These are phyloP conservation scores for Rhodosporidiobolus sp. DNA, from an alignment of 768 basidiomycete species.

Conservation along the genomic window DNA sequence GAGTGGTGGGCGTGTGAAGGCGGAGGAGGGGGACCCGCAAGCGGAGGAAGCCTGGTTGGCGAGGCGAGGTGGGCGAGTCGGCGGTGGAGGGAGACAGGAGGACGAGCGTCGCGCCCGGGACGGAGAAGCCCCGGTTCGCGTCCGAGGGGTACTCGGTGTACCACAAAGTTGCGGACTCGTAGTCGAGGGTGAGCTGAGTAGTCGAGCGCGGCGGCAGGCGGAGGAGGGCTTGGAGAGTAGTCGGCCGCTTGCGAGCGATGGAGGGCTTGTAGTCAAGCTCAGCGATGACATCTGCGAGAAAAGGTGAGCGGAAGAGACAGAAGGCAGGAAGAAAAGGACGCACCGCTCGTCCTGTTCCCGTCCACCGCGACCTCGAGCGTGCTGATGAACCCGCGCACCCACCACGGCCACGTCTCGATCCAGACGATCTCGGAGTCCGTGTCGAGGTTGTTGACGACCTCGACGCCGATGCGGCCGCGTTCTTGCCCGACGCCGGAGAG, in stretches of 20 bases:
- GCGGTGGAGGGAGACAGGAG: conserved; percentile 43
- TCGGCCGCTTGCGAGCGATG: conserved; percentile 67
- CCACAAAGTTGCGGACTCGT: conserved; percentile 77
- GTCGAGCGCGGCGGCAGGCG: conserved; percentile 67
- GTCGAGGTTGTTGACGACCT: conserved; percentile 57
- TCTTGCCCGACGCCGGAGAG: conserved; percentile 73
- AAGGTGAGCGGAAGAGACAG: neutral
- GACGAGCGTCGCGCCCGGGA: conserved; percentile 71
- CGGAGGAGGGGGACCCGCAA: conserved; percentile 43
- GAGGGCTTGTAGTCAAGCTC: conserved; percentile 67
- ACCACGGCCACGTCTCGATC: conserved; percentile 90
- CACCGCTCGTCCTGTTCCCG: conserved; percentile 44
- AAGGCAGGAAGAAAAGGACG: neutral
- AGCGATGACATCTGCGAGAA: conserved; percentile 43
- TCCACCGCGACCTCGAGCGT: conserved; percentile 61
- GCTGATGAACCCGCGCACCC: conserved; percentile 81
- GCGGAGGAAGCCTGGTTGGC: neutral
- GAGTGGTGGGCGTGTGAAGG: conserved; percentile 74
- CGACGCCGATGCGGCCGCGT: conserved; percentile 66
- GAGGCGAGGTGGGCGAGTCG: conserved; percentile 1
- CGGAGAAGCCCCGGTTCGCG: conserved; percentile 89
- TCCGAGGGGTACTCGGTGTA: conserved; percentile 97
- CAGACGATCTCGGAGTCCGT: conserved; percentile 58
- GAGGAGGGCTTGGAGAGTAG: conserved; percentile 69
- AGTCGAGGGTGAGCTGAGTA: conserved; percentile 65